A percentile compares a stretch with the other conserved stretches of the same genome.
phyloP scores from a whole-genome alignment of 1,139 yeast genomes.

The Meyerozyma carpophila region DNA sequence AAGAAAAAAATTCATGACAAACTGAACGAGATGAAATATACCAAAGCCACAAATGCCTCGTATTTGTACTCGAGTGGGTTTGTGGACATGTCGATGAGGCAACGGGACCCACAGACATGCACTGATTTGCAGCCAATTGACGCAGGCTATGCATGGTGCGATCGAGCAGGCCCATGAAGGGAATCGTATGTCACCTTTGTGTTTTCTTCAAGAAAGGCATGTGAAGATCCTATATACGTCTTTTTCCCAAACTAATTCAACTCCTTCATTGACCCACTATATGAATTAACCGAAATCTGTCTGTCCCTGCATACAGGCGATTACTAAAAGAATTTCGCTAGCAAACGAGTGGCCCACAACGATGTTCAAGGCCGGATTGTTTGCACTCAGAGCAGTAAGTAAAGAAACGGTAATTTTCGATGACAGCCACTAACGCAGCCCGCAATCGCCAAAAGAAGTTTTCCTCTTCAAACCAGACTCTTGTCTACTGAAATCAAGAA shows the following conservation, averaged over 20 bases:
- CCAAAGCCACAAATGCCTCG: not conserved
- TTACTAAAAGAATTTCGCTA: not conserved
- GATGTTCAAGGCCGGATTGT: not conserved
- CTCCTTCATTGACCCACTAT: too few species aligned
- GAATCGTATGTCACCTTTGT: too few species aligned
- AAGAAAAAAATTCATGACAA: not conserved
- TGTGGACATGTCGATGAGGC: not conserved
- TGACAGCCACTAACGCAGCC: not conserved
- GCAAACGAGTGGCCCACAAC: not conserved
- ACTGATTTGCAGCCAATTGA: too few species aligned
- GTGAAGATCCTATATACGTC: too few species aligned
- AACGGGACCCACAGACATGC: not conserved
- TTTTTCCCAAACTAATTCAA: too few species aligned
- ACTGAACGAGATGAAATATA: not conserved
- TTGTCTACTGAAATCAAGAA: constrained; percentile 72
- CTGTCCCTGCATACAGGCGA: not conserved
- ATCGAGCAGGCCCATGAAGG: too few species aligned
- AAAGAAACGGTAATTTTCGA: not conserved
- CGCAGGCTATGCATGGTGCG: too few species aligned
- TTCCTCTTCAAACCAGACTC: constrained; percentile 32
- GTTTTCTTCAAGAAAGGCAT: too few species aligned
- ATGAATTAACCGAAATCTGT: not conserved
- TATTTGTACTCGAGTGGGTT: not conserved
- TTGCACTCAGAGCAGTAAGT: constrained; percentile 1
- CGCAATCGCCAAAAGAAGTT: not conserved